Base-by-base conservation (phyloP, 495 filamentous ascomycete species). In the Penicillium herquei region DNA sequence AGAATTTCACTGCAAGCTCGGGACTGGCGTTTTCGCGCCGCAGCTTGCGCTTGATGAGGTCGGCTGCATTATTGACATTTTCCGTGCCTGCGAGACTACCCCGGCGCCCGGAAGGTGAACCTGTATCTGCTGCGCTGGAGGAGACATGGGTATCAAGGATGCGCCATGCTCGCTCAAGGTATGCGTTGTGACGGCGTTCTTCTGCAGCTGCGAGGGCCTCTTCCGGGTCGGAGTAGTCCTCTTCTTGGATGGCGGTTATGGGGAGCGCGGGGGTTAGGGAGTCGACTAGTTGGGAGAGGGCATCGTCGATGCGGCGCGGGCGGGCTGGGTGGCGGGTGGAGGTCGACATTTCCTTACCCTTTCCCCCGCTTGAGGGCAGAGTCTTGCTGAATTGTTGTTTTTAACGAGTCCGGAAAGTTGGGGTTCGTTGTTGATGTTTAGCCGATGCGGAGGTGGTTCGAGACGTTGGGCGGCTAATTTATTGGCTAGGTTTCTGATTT, bases 31-130 rank as follows among this genome's bases (percentile, higher is more conserved):
- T 88, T 17, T 86, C 83, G 52, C 83, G 78, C 56, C 95, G 80
- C 48, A 98, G 74, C 69, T 87, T 88, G 66, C 88, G 85, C 74
- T 92, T 92, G 71, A 98, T 97, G 65, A 96, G 70, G 71, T 96
- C 92, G 17, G 88, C 85, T 45, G 91, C 89, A 78, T 96, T 91
- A 70, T 96, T 92, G 43, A 96, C 85, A 67, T 92, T 78, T 37
- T 76, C 74, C 16, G 64, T 58, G 8, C 66, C 70, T 11, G 71
- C 68, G 35, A 70, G 30, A 31, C 72, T 75, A 37, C 73, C 72
- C 35, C 70, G 58, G 10, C 73, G 70, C 26, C 57, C 66, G 9
- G 63, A 62, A 37, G 67, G 63, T 18, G 72, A 69, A 31, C 59
- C 56, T 33, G 73, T 58, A 55, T 76, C 62, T 42, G 59, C 55